Evolutionary conservation across 306 rosid species (phyloP).

Genomic region (Lathyrus sativus): DNA sequence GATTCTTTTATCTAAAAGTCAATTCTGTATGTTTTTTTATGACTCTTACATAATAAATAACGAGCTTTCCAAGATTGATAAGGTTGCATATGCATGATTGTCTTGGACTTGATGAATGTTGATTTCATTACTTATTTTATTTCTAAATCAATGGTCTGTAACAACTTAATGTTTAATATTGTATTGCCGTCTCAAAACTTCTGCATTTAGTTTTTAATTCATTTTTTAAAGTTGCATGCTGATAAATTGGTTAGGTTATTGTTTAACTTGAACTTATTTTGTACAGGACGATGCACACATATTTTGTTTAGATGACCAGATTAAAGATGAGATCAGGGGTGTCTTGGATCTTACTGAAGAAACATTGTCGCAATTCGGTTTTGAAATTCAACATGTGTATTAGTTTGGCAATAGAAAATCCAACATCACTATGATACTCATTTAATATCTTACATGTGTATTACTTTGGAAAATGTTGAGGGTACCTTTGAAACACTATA

Average conservation of each 20-base stretch:
- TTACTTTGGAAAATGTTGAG: no score
- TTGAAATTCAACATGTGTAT: no score
- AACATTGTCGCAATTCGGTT: slow-evolving; percentile 78
- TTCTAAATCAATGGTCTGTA: slow-evolving; percentile 2
- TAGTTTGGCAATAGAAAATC: no score
- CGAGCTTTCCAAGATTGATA: no score
- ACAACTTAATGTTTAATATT: slow-evolving; percentile 22
- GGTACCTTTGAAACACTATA: no score
- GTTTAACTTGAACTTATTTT: slow-evolving; percentile 39
- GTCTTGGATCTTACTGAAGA: slow-evolving; percentile 92
- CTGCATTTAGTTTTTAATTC: slow-evolving; percentile 19
- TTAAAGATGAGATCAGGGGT: slow-evolving; percentile 91
- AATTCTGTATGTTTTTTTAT: slow-evolving; percentile 4
- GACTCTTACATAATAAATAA: not conserved
- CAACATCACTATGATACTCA: no score
- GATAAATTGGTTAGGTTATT: not conserved
- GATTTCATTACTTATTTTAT: slow-evolving; percentile 7
- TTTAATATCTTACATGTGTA: no score
- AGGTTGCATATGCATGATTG: no score
- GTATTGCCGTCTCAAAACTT: slow-evolving; percentile 1
- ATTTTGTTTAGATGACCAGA: slow-evolving; percentile 90
- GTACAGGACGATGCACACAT: slow-evolving; percentile 97
- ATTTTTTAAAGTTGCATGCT: slow-evolving; percentile 18
- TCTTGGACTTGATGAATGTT: no score
- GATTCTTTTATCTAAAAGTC: slow-evolving; percentile 3